These are phyloP conservation scores for Discostella pseudostelligera DNA, from an alignment of 108 stramenopile species.

Conservation along the genomic window DNA sequence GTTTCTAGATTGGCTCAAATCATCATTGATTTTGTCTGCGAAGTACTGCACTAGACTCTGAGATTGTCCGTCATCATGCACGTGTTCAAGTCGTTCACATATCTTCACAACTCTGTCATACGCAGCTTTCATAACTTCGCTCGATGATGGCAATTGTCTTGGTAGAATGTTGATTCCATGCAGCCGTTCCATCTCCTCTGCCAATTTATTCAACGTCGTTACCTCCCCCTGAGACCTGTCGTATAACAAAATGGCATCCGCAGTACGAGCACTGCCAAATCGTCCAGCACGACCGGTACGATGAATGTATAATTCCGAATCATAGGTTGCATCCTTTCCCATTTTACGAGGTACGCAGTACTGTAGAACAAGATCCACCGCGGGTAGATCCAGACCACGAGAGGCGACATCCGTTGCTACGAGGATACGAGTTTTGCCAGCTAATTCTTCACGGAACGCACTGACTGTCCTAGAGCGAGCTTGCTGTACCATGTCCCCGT, in stretches of 20 bases:
- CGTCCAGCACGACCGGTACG: constrained; percentile 53
- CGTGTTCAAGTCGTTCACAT: constrained; percentile 19
- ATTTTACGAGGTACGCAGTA: constrained; percentile 39
- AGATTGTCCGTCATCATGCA: background rate
- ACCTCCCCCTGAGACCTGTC: constrained; percentile 43
- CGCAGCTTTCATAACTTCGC: constrained; percentile 46
- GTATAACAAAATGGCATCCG: constrained; percentile 45
- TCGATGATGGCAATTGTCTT: constrained; percentile 45
- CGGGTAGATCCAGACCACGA: constrained; percentile 48
- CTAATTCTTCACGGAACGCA: constrained; percentile 34
- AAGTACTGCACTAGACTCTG: constrained; percentile 36
- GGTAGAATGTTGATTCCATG: constrained; percentile 37
- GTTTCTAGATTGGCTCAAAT: constrained; percentile 9
- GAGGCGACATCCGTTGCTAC: constrained; percentile 54
- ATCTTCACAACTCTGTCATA: constrained; percentile 42
- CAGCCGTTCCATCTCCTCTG: constrained; percentile 25
- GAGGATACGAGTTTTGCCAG: constrained; percentile 30
- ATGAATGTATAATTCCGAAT: constrained; percentile 54
- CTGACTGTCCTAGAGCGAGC: constrained; percentile 41
- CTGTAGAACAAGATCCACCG: constrained; percentile 44
- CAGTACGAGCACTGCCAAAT: constrained; percentile 37
- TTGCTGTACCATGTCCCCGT: constrained; percentile 51
- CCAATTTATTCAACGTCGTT: constrained; percentile 27
- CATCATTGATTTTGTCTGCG: constrained; percentile 17
- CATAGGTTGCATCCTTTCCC: constrained; percentile 57